phyloP scores from a whole-genome alignment of 306 rosid species.

The Malus orientalis region DNA sequence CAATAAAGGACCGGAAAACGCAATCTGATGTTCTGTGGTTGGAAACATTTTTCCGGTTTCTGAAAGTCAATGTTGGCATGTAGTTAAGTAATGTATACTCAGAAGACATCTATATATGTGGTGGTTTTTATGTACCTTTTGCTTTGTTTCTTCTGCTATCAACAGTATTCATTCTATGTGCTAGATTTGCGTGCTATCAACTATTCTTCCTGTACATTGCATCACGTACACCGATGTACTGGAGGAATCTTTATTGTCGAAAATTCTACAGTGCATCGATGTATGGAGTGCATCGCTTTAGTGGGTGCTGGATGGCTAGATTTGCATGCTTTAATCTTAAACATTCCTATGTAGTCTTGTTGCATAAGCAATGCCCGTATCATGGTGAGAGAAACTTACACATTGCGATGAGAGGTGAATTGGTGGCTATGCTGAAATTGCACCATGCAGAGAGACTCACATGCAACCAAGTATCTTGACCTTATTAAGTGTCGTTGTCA shows the following conservation, averaged over 20 bases:
- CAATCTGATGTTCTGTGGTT: not conserved
- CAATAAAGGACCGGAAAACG: slow-evolving; percentile 18
- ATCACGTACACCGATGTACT: not conserved
- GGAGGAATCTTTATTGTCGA: not conserved
- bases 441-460: too few species aligned
- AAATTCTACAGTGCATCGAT: not conserved
- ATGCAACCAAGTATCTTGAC: too few species aligned
- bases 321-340: not conserved
- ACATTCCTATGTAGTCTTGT: too few species aligned
- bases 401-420: too few species aligned
- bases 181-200: not conserved
- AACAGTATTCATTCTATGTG: not conserved
- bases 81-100: not conserved
- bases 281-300: not conserved
- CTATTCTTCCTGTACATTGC: not conserved
- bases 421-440: too few species aligned
- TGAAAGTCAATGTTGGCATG: not conserved
- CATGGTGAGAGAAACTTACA: too few species aligned
- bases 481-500: too few species aligned
- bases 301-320: not conserved
- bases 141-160: not conserved
- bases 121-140: not conserved
- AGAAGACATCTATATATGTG: not conserved
- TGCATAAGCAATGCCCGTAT: too few species aligned
- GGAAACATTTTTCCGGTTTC: slow-evolving; percentile 12